Evolutionary conservation across 495 filamentous ascomycete species (phyloP).

Genomic region (Penicilliopsis zonata): DNA sequence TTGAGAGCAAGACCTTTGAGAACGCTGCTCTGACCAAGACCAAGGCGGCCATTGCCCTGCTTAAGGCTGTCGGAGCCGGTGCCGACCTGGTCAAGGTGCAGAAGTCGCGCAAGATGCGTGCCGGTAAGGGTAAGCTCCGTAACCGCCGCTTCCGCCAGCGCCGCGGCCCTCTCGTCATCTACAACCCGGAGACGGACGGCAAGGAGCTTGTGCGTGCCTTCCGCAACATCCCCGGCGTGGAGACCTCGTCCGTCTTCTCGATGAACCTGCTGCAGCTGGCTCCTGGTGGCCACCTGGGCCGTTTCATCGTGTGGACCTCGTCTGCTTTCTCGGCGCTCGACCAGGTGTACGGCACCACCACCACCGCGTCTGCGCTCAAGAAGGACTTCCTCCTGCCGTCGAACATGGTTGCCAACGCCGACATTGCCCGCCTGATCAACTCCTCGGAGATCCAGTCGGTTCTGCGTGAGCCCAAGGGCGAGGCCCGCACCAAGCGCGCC

Average conservation of each 20-base stretch:
- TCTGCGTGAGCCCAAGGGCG: conserved; percentile 77
- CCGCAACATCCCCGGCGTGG: conserved; percentile 97
- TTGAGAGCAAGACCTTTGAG: conserved; percentile 79
- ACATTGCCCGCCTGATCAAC: conserved; percentile 96
- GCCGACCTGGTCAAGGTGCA: conserved; percentile 88
- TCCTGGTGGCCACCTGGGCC: conserved; percentile 95
- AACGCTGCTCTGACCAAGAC: conserved; percentile 73
- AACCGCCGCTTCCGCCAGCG: conserved; percentile 92
- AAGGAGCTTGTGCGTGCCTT: conserved; percentile 79
- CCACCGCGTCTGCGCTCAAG: conserved; percentile 76
- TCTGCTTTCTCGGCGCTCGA: conserved; percentile 92
- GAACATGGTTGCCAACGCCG: conserved; percentile 78
- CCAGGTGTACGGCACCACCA: conserved; percentile 87
- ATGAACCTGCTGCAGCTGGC: conserved; percentile 99
- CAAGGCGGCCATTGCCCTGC: conserved; percentile 69
- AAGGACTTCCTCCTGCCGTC: conserved; percentile 95
- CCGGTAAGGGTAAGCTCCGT: conserved; percentile 96
- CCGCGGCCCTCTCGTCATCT: conserved; percentile 92
- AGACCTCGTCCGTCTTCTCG: conserved; percentile 87
- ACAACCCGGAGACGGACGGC: conserved; percentile 86
- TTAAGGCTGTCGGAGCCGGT: conserved; percentile 82
- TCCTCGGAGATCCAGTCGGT: conserved; percentile 95
- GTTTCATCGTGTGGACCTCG: conserved; percentile 98
- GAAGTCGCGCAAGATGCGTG: conserved; percentile 84
- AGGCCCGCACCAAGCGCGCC: conserved; percentile 77